These are phyloP conservation scores for Lecanicillium sp. DNA, from an alignment of 2,329 filamentous ascomycete species.

Conservation along the genomic window DNA sequence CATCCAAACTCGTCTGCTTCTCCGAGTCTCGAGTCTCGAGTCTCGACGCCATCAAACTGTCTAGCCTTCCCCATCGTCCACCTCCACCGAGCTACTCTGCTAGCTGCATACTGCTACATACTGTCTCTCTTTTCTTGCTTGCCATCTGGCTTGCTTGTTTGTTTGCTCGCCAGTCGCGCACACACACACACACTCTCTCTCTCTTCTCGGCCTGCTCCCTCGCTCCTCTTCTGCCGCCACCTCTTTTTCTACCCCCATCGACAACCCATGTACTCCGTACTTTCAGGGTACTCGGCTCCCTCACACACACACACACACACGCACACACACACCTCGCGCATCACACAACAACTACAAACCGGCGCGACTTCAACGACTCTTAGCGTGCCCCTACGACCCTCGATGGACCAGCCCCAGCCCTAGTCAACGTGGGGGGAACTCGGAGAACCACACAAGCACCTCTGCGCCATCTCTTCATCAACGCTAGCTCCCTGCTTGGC, in stretches of 20 bases:
- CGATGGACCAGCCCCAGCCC: background rate
- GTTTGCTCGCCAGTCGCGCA: too few species aligned
- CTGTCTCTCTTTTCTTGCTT: background rate
- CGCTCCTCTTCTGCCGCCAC: background rate
- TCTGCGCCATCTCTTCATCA: background rate
- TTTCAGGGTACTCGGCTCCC: background rate
- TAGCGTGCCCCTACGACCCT: background rate
- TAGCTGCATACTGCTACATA: background rate
- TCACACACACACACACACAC: background rate
- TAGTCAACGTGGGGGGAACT: slow-evolving; percentile 2
- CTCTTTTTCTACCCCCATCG: background rate
- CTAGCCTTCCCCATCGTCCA: too few species aligned
- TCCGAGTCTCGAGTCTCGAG: too few species aligned
- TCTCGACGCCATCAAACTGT: too few species aligned
- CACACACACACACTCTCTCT: too few species aligned
- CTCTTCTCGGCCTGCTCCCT: too few species aligned
- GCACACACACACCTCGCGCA: too few species aligned
- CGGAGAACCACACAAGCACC: background rate
- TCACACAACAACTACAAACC: too few species aligned
- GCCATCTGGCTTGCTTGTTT: too few species aligned
- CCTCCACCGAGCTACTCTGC: background rate
- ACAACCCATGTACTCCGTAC: background rate
- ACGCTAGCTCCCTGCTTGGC: background rate
- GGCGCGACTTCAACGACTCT: slow-evolving; percentile 1
- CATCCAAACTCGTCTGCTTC: too few species aligned